Evolutionary conservation across 495 filamentous ascomycete genomes (phyloP), one percentile per base, ranked within the genome.

Genomic region (Penicillium mononematosum): DNA sequence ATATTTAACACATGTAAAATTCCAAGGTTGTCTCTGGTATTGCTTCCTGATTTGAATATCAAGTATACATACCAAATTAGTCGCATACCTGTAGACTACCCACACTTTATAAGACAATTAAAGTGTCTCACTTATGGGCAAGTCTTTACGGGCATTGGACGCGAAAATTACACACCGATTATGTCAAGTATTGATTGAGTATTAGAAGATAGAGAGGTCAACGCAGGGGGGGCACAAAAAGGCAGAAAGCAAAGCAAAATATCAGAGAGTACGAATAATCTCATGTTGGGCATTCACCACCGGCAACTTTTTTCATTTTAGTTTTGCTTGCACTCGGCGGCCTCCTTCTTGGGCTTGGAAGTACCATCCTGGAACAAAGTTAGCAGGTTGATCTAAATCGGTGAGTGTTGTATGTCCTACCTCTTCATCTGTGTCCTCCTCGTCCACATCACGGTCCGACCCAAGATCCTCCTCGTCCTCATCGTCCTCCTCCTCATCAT

Each of bases 261-360:
- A 58, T 64, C 63, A 69, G 66, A 44, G 47, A 49, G 50, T 51
- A 66, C 47, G 53, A 62, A 56, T 59, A 58, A 58, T 64, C 60
- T 69, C 63, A 64, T 64, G 45, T 69, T 34, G 53, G 53, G 50
- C 38, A 32, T 55, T 55, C 42, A 41, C 53, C 53, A 47, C 44
- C 53, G 53, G 43, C 53, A 55, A 55, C 53, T 60, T 60, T 46
- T 61, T 49, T 42, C 45, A n/a, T 51, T 68, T 63, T 80, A 99
- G 78, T 92, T 98, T 81, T 98, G 95, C 83, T 98, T 99, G 88
- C 95, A 99, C 80, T 99, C 95, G 58, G 94, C 91, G 58, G 95
- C 88, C 78, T 99, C 95, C 75, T 96, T 92, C 85, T 96, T 98
- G 42, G 95, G 93, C 85, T 98, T 97, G 59, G 90, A 86, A 50